Evolutionary conservation across 2,329 filamentous ascomycete species (phyloP).

Genomic region (Colletotrichum graminicola): DNA sequence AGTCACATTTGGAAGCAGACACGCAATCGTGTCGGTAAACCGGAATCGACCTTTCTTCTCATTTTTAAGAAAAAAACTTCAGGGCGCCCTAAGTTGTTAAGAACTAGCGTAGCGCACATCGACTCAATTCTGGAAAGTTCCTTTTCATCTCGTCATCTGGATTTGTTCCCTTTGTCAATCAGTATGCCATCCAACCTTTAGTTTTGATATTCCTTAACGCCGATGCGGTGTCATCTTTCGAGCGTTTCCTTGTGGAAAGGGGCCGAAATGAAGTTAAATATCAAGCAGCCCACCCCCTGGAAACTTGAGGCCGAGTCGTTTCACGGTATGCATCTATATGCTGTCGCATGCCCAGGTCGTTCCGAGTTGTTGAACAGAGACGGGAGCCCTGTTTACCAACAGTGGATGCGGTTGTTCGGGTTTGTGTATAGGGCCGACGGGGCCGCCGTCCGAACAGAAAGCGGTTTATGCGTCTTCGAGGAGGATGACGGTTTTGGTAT

Average conservation of each 20-base stretch:
- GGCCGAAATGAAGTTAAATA: constrained; percentile 14
- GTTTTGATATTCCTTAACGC: constrained; percentile 32
- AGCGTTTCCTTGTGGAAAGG: constrained; percentile 23
- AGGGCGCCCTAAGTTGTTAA: constrained; percentile 13
- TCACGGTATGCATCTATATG: constrained; percentile 9
- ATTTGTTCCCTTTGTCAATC: constrained; percentile 19
- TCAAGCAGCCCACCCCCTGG: constrained; percentile 1
- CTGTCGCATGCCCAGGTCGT: not conserved
- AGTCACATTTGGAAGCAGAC: not conserved
- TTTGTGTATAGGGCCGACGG: not conserved
- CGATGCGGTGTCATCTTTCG: constrained; percentile 23
- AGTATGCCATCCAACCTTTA: constrained; percentile 33
- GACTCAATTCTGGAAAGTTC: not conserved
- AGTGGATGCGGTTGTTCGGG: not conserved
- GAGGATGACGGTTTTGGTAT: constrained; percentile 82
- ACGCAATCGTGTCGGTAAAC: not conserved
- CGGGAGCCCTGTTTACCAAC: not conserved
- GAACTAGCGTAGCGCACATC: constrained; percentile 7
- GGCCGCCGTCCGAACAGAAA: not conserved
- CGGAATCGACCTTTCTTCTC: not conserved
- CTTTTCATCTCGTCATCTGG: constrained; percentile 29
- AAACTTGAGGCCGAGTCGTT: not conserved
- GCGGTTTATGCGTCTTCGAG: constrained; percentile 67
- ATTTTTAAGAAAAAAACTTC: not conserved
- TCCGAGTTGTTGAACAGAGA: not conserved